Evolutionary conservation across 768 basidiomycete species (phyloP).

Genomic region (Tremella mesenterica): DNA sequence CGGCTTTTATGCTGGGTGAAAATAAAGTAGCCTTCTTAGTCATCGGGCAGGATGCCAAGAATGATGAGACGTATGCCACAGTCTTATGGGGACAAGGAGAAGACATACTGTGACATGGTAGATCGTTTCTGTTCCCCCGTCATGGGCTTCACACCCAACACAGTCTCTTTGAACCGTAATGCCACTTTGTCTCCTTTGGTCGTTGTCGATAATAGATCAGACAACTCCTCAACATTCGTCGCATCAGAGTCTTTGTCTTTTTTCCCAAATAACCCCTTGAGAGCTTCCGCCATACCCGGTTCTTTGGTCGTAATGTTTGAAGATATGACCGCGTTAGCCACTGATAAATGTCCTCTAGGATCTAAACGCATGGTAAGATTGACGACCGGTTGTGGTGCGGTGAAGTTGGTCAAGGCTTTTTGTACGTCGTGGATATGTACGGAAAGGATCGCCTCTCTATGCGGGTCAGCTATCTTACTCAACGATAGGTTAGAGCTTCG

Average conservation of each 20-base stretch:
- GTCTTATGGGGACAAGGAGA: too few relatives aligned
- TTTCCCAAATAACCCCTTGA: constrained; percentile 78
- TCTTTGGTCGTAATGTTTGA: constrained; percentile 53
- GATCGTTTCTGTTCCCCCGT: constrained; percentile 64
- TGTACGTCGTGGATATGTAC: constrained; percentile 63
- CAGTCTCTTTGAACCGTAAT: constrained; percentile 57
- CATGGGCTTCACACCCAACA: constrained; percentile 66
- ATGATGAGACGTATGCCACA: too few relatives aligned
- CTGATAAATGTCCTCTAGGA: constrained; percentile 75
- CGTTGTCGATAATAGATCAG: constrained; percentile 11
- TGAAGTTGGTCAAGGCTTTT: constrained; percentile 72
- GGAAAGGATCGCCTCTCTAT: constrained; percentile 48
- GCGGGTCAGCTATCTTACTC: constrained; percentile 19
- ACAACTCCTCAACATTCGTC: constrained; percentile 29
- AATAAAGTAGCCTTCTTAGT: too few relatives aligned
- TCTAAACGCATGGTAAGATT: constrained; percentile 76
- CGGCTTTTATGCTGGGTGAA: too few relatives aligned
- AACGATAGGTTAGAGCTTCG: too few relatives aligned
- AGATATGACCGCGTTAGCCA: constrained; percentile 66
- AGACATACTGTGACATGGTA: constrained; percentile 56
- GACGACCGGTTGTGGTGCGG: constrained; percentile 72
- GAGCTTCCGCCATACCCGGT: constrained; percentile 53
- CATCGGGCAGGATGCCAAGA: too few relatives aligned
- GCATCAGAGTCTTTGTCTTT: constrained; percentile 40
- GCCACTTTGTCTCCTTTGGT: constrained; percentile 53